These are phyloP conservation scores for Solanum neorickii DNA, from an alignment of 257 asterid genomes.

Conservation along the genomic window DNA sequence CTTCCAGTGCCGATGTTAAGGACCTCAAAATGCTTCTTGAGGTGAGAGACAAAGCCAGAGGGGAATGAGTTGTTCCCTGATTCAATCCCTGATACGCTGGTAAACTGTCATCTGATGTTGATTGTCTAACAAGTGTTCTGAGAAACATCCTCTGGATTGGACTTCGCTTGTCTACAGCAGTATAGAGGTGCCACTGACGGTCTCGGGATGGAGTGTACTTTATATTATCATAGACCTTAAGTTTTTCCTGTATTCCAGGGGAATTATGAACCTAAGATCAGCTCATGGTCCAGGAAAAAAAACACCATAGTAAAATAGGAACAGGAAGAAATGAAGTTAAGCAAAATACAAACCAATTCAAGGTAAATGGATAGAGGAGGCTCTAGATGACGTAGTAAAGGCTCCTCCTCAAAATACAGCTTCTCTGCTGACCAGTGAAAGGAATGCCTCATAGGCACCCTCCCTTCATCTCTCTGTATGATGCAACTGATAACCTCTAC, in stretches of 20 bases:
- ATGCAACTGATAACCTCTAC: slow-evolving; percentile 85
- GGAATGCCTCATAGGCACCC: slow-evolving; percentile 98
- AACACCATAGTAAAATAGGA: not conserved
- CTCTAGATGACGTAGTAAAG: slow-evolving; percentile 90
- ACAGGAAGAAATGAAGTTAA: not conserved
- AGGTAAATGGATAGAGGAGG: slow-evolving; percentile 97
- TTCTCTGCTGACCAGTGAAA: slow-evolving; percentile 80
- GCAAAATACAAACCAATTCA: slow-evolving; percentile 59
- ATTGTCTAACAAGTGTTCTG: slow-evolving; percentile 92
- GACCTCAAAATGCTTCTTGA: slow-evolving; percentile 90
- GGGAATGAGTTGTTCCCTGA: slow-evolving; percentile 37
- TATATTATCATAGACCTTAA: slow-evolving; percentile 63
- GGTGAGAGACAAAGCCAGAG: slow-evolving; percentile 70
- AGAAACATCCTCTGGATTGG: slow-evolving; percentile 76
- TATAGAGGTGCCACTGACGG: slow-evolving; percentile 98
- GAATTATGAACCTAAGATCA: not conserved
- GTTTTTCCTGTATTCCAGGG: slow-evolving; percentile 62
- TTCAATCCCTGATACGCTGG: slow-evolving; percentile 46
- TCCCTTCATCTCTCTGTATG: slow-evolving; percentile 95
- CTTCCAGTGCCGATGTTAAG: slow-evolving; percentile 87
- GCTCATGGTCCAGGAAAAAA: not conserved
- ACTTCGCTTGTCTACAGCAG: slow-evolving; percentile 65
- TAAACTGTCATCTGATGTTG: slow-evolving; percentile 68
- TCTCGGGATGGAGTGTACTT: slow-evolving; percentile 93
- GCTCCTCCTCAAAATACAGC: slow-evolving; percentile 69